Conservation (phyloP, 2,329 filamentous ascomycete genomes). For the Bipolaris gigantea region DNA sequence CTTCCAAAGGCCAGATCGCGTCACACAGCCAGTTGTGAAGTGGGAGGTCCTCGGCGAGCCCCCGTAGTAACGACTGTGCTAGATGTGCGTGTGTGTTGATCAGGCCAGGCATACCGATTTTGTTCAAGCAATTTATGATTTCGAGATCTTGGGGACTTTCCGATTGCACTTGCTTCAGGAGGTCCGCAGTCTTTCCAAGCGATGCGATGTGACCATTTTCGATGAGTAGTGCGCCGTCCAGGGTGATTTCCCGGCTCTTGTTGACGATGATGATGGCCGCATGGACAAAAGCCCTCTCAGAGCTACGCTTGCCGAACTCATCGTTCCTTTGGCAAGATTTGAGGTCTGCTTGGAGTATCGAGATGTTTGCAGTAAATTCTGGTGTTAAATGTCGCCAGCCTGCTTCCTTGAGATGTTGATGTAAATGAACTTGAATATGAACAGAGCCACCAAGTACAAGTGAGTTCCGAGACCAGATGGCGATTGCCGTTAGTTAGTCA, state of each 20-base stretch:
- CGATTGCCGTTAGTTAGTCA: too few species aligned
- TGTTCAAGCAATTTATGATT: constrained; percentile 31
- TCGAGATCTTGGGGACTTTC: background rate
- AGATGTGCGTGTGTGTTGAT: constrained; percentile 45
- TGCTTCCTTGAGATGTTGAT: background rate
- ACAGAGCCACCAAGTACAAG: background rate
- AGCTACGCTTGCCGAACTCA: background rate
- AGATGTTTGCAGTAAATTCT: background rate
- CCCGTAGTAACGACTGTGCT: constrained; percentile 41
- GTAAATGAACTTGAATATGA: background rate
- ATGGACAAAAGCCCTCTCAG: constrained; percentile 47
- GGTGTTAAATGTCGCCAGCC: background rate
- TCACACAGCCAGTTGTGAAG: constrained; percentile 38
- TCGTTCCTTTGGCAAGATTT: background rate
- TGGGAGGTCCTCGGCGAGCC: constrained; percentile 31
- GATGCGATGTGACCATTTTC: constrained; percentile 46
- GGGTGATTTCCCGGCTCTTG: constrained; percentile 48
- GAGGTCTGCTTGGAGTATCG: background rate
- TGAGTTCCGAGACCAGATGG: background rate
- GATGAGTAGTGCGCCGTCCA: constrained; percentile 53
- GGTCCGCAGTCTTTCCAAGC: constrained; percentile 47
- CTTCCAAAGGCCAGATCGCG: constrained; percentile 43
- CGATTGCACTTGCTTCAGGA: constrained; percentile 20
- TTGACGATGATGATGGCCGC: constrained; percentile 59
- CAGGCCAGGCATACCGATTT: constrained; percentile 43